Conservation (phyloP, 371 early-diverging fungal genomes). For the Smittium culicis region DNA sequence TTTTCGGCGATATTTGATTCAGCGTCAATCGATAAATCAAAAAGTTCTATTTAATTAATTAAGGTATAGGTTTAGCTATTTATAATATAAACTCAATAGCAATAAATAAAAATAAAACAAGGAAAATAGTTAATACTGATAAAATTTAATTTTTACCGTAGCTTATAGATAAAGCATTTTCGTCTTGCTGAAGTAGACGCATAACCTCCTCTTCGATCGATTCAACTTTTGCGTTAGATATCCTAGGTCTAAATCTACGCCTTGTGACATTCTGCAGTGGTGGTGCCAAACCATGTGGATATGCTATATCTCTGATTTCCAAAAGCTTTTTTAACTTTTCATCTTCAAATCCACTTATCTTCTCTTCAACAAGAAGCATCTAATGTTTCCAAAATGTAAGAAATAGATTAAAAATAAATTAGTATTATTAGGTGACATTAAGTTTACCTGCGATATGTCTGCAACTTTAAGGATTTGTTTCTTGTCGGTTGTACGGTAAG, state of each 20-base stretch:
- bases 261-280: constrained; percentile 76
- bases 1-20: not conserved
- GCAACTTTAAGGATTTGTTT: constrained; percentile 95
- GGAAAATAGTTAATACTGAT: no score
- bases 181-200: constrained; percentile 19
- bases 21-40: not conserved
- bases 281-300: constrained; percentile 81
- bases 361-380: constrained; percentile 46
- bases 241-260: constrained; percentile 75
- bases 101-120: no score
- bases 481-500: constrained; percentile 87
- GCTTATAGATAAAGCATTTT: constrained; percentile 19
- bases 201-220: constrained; percentile 20
- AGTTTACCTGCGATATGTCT: constrained; percentile 75
- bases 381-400: constrained; percentile 10
- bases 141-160: constrained; percentile 4
- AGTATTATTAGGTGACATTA: not conserved
- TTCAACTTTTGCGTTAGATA: constrained; percentile 51
- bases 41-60: not conserved
- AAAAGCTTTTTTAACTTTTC: constrained; percentile 23
- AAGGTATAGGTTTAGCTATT: no score
- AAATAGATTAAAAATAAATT: not conserved
- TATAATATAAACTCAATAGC: no score
- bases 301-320: constrained; percentile 40
- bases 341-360: constrained; percentile 11